Evolutionary conservation across 1,284 basidiomycete genomes (phyloP).

Genomic region (Trichosporon asahii): DNA sequence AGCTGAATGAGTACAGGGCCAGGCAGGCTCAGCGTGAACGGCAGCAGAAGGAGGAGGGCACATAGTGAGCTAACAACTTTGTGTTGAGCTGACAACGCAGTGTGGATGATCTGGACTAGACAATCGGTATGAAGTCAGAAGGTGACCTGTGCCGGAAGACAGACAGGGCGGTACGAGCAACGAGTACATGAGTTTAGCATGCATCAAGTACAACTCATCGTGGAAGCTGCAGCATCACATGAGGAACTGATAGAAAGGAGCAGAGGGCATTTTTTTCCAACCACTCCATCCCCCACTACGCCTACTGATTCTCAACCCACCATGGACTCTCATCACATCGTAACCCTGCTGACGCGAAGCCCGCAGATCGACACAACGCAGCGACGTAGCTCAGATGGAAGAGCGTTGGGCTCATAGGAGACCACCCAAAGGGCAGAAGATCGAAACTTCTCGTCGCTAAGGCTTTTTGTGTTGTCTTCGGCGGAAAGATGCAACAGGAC

Average conservation of each 20-base stretch:
- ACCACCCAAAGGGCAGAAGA: conserved; percentile 8
- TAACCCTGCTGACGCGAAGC: not conserved
- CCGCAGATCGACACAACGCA: not conserved
- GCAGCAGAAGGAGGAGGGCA: not conserved
- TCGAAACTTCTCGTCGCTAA: conserved; percentile 10
- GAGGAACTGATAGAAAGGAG: not conserved
- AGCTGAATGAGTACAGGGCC: not conserved
- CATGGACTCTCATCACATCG: not conserved
- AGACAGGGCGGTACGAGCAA: not conserved
- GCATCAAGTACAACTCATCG: not conserved
- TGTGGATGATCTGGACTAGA: conserved; percentile 2
- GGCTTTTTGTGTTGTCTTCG: not conserved
- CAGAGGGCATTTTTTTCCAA: too few species aligned
- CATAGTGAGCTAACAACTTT: not conserved
- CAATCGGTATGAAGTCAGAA: too few species aligned
- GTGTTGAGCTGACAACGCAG: not conserved
- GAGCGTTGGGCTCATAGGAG: conserved; percentile 10
- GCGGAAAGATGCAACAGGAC: too few species aligned
- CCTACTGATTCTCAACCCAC: too few species aligned
- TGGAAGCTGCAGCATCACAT: not conserved
- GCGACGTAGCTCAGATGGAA: conserved; percentile 11
- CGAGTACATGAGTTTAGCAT: not conserved
- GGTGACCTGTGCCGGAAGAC: too few species aligned
- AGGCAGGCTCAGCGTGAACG: not conserved
- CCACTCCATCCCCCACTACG: too few species aligned